phyloP scores from a whole-genome alignment of 1,284 basidiomycete genomes.

The Cystobasidium pallidum region DNA sequence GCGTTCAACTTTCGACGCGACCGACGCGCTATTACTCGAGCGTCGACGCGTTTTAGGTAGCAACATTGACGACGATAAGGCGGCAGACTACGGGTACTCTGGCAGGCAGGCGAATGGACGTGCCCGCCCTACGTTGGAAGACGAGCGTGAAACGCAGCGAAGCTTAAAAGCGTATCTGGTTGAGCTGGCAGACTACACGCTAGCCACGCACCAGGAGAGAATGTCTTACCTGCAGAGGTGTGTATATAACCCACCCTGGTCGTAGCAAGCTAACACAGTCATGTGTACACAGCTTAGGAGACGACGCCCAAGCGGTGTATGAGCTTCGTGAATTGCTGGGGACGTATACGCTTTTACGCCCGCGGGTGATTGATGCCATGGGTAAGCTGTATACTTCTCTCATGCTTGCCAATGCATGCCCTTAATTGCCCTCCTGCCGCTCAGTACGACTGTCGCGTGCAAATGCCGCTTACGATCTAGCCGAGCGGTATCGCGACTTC shows the following conservation, averaged over 20 bases:
- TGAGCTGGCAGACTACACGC: constrained; percentile 56
- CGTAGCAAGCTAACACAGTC: neutral
- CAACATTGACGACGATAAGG: constrained; percentile 56
- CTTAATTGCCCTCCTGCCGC: neutral
- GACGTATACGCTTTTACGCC: constrained; percentile 69
- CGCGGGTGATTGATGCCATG: constrained; percentile 73
- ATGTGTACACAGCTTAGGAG: constrained; percentile 6
- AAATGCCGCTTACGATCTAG: constrained; percentile 56
- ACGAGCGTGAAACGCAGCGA: constrained; percentile 52
- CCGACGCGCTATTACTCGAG: constrained; percentile 61
- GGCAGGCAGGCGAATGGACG: constrained; percentile 6
- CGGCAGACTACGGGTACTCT: neutral
- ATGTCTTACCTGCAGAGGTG: constrained; percentile 55
- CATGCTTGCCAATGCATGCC: neutral
- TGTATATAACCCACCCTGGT: neutral
- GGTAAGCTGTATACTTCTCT: constrained; percentile 61
- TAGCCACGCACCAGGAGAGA: constrained; percentile 57
- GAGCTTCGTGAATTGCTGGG: constrained; percentile 67
- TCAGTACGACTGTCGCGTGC: constrained; percentile 54
- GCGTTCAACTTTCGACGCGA: constrained; percentile 72
- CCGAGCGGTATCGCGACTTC: constrained; percentile 59
- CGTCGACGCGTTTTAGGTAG: constrained; percentile 60
- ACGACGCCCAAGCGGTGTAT: constrained; percentile 48
- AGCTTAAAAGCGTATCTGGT: constrained; percentile 58
- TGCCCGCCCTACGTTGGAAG: constrained; percentile 54